Evolutionary conservation across 1,284 basidiomycete genomes (phyloP), one percentile per base, ranked within the genome.

Genomic region (Malassezia slooffiae): DNA sequence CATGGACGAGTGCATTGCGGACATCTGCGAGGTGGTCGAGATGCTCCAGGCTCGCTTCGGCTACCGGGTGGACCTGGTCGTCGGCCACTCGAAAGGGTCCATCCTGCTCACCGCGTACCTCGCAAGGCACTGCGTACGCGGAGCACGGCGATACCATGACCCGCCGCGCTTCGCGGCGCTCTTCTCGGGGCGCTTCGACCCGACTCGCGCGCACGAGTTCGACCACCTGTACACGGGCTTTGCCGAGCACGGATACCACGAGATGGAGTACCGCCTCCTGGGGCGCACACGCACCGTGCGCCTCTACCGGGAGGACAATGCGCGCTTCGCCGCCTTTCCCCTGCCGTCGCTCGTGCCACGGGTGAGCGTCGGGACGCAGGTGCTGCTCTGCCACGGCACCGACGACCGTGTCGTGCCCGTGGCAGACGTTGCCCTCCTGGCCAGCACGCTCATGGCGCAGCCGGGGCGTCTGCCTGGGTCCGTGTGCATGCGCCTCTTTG

Each of bases 21-120:
- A 23, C 24, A 4, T 34, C 19, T 13, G 37, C 35, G 6, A 38
- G 13, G 22, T 48, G 4, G 31, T 48, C 8, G 26, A 43, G 13
- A 38, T 43, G 23, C 31, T 48, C 7, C 11, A n/a, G 20, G 9
- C 17, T 5, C 29, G 36, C 4, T 48, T 48, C 16, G 46, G 46
- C 20, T 48, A 48, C 34, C 17, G 20, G 9, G 20, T 43, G 3
- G 41, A 48, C 20, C 15, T 42, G 5, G 19, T 48, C 19, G 21
- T 48, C 1, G 21, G 29, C 16, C 46, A 48, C 28, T 43, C 40
- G 4, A 48, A 43, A 21, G 41, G 46, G 4, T 43, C 32, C 15
- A 30, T 23, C 5, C 29, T 42, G 9, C n/a, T 20, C 1, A 30
- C 36, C 13, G 23, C 31, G 4, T 48, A 33, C 22, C 19, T 40